Base-by-base conservation (phyloP, 75 land plant genomes). In the Pinus taeda region DNA sequence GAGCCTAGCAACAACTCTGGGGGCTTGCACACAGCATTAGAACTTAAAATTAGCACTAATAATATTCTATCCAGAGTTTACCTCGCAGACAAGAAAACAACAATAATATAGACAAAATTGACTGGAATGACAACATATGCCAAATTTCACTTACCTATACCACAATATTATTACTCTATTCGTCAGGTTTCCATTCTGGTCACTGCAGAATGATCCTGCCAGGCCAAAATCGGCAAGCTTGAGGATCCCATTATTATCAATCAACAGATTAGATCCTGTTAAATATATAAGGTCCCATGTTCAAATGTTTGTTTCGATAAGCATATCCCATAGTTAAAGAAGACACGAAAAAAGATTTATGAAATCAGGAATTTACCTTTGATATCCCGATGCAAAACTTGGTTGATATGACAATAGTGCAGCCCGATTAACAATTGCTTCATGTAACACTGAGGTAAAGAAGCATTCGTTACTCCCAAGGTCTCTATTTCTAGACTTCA, bases 191-290 rank as follows among this genome's bases (percentile, higher is more conserved):
- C 77, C 90, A 85, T 89, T 91, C 49, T 92, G 91, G 60, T 96
- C 98, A 84, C 72, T 79, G 11, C 93, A 82, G 74, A 92, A 94
- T 49, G 95, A 96, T 15, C 99, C 83, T 60, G 99, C 95, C 71
- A 96, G 90, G 3, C 99, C 99, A 90, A 96, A 96, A 85, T 96
- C 99, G 17, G 99, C 99, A 79, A 96, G 95, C 87, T 96, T 96
- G 63, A 96, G 65, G 80, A 81, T 92, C 29, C 99, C 99, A 66
- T 94, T 89, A 84, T 96, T 96, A 70, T 96, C 92, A 76, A 96
- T 94, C 37, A 96, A 80, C 75, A 96, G 90, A 86, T 96, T 96
- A 12, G 99, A 92, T 20, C 97, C 85, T 78, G 60, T 37, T 15
- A 17, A 33, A 39, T 20, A 18, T 42, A 61, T 6, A 29, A n/a